Conservation (phyloP, 805 yeast genomes). For the Candida tibetensis region DNA sequence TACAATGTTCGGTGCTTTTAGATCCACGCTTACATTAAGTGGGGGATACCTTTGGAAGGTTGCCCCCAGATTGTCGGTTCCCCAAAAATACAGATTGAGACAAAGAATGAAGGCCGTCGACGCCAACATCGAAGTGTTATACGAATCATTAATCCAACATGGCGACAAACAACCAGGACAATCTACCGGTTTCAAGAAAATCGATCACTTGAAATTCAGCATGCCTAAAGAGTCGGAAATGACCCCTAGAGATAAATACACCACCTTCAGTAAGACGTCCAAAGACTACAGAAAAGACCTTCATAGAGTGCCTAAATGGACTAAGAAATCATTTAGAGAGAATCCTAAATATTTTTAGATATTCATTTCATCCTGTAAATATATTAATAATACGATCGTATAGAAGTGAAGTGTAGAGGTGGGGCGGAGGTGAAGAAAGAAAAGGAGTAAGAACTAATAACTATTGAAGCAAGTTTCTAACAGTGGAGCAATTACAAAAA, state of each 20-base stretch:
- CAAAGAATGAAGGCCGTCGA: slow-evolving; percentile 81
- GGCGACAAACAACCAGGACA: slow-evolving; percentile 25
- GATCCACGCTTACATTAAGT: slow-evolving; percentile 49
- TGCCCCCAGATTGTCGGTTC: slow-evolving; percentile 57
- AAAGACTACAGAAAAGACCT: slow-evolving; percentile 83
- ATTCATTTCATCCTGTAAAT: slow-evolving; percentile 2
- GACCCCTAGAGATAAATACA: slow-evolving; percentile 80
- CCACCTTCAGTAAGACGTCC: slow-evolving; percentile 73
- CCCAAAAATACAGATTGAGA: slow-evolving; percentile 83
- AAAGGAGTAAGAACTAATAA: neutral
- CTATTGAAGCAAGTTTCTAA: neutral
- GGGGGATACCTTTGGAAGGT: slow-evolving; percentile 77
- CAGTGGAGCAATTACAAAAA: too few relatives aligned
- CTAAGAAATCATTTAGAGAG: slow-evolving; percentile 74
- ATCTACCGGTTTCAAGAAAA: slow-evolving; percentile 34
- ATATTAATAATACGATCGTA: slow-evolving; percentile 7
- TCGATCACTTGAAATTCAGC: slow-evolving; percentile 34
- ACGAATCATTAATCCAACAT: slow-evolving; percentile 28
- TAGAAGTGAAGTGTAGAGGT: too few relatives aligned
- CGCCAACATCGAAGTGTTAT: slow-evolving; percentile 64
- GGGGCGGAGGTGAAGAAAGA: too few relatives aligned
- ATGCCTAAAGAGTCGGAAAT: slow-evolving; percentile 81
- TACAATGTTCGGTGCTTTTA: slow-evolving; percentile 73
- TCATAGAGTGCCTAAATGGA: slow-evolving; percentile 90
- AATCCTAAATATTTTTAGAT: slow-evolving; percentile 67